Evolutionary conservation across 176 grass and related monocot genomes (phyloP).

Genomic region (Coix lacrymajobi): DNA sequence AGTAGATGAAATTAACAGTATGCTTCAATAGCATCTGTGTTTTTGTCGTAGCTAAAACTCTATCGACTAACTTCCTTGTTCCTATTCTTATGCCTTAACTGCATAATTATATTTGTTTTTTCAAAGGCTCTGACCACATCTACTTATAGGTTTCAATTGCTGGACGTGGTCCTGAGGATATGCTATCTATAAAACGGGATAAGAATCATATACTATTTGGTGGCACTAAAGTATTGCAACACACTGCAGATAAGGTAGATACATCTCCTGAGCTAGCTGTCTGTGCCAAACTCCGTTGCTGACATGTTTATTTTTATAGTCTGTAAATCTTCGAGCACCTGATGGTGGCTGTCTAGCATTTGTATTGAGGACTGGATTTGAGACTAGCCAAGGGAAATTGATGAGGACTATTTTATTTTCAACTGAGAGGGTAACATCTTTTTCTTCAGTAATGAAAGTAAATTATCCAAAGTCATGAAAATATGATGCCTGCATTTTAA

Average conservation of each 20-base stretch:
- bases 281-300: conserved; percentile 17
- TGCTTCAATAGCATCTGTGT: neutral
- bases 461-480: neutral
- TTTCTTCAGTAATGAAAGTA: conserved; percentile 23
- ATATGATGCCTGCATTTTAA: conserved; percentile 10
- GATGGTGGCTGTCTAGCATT: conserved; percentile 94
- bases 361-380: conserved; percentile 97
- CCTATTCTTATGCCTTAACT: neutral
- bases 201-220: conserved; percentile 98
- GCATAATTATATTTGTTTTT: neutral
- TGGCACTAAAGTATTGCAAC: conserved; percentile 97
- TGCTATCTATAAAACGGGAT: conserved; percentile 90
- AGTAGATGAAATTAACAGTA: neutral
- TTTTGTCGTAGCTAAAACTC: neutral
- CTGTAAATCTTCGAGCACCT: conserved; percentile 74
- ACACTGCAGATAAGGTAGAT: conserved; percentile 95
- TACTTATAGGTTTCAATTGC: conserved; percentile 68
- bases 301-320: conserved; percentile 58
- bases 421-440: conserved; percentile 84
- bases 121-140: conserved; percentile 24
- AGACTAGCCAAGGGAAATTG: conserved; percentile 99
- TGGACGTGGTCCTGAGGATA: conserved; percentile 63
- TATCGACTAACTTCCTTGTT: neutral
- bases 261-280: neutral
- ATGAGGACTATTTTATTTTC: conserved; percentile 99